Evolutionary conservation across 306 rosid species (phyloP).

Genomic region (Vachellia collinsii): DNA sequence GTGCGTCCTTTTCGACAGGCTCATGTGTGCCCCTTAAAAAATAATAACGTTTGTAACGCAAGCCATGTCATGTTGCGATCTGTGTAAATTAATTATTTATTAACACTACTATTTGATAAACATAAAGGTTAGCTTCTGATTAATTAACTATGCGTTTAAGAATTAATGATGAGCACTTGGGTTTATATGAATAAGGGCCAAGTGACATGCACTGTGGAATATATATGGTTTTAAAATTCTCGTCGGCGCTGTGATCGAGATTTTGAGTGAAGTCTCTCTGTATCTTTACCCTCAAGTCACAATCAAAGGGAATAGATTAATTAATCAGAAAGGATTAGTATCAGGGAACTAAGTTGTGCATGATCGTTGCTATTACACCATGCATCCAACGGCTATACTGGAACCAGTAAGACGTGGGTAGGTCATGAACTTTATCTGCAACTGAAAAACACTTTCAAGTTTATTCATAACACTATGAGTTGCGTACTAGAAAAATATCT

Average conservation of each 20-base stretch:
- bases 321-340: background rate
- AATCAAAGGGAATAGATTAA: background rate
- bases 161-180: too few relatives aligned
- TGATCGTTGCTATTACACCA: too few relatives aligned
- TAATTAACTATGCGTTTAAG: background rate
- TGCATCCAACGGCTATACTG: too few relatives aligned
- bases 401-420: too few relatives aligned
- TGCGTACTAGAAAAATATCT: too few relatives aligned
- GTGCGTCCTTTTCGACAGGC: background rate
- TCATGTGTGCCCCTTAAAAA: background rate
- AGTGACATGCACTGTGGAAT: background rate
- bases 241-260: background rate
- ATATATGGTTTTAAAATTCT: background rate
- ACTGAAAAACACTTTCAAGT: too few relatives aligned
- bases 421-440: too few relatives aligned
- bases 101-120: background rate
- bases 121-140: background rate
- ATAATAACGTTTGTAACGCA: background rate
- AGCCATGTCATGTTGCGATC: background rate
- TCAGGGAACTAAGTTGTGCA: background rate
- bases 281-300: background rate
- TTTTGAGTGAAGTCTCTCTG: background rate
- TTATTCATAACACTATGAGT: too few relatives aligned
- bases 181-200: background rate
- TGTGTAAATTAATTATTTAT: conserved; percentile 10